phyloP scores from a whole-genome alignment of 208 protist genomes.

The Leishmania major region DNA sequence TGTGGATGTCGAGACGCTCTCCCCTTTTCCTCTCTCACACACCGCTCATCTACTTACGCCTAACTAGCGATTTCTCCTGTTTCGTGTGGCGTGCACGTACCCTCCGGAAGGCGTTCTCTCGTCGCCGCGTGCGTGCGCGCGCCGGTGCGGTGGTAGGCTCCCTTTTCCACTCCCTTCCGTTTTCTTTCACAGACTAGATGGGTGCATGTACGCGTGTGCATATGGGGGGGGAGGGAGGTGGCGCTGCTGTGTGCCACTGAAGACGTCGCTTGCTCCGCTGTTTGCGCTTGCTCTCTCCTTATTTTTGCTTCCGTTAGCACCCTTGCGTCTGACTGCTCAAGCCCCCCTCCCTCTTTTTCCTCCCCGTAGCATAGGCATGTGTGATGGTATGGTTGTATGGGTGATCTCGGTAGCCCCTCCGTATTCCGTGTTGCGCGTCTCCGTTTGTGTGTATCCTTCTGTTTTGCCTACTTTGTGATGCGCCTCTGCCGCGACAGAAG shows the following conservation, averaged over 20 bases:
- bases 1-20: no score
- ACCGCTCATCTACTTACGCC: slow-evolving; percentile 7
- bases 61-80: slow-evolving; percentile 23
- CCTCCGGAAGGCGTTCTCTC: neutral
- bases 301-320: neutral
- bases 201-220: neutral
- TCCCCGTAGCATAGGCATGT: neutral
- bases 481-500: neutral
- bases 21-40: neutral
- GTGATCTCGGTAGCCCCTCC: neutral
- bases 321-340: neutral
- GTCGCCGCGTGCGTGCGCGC: neutral
- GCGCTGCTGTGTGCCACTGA: neutral
- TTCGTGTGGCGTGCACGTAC: neutral
- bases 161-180: neutral
- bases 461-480: neutral
- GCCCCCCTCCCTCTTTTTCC: slow-evolving; percentile 7
- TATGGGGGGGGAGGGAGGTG: neutral
- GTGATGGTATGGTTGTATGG: neutral
- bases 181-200: neutral
- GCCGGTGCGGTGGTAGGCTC: neutral
- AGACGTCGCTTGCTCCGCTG: neutral
- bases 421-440: neutral
- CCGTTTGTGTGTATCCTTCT: neutral
- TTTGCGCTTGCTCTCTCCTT: neutral